phyloP scores from a whole-genome alignment of 108 stramenopile genomes.

The Skeletonema tropicum region DNA sequence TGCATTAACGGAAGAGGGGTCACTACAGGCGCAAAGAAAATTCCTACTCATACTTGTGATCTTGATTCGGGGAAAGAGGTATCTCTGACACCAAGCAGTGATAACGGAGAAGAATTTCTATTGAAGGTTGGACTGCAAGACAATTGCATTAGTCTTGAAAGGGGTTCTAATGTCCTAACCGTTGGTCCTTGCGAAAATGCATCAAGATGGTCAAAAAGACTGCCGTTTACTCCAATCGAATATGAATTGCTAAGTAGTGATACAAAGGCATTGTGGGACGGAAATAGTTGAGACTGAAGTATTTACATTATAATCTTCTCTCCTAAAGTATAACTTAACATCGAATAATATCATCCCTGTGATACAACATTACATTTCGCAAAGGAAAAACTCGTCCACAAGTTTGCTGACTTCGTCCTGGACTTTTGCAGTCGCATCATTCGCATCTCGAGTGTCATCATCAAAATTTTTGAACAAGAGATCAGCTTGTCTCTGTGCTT shows the following conservation, averaged over 20 bases:
- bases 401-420: neutral
- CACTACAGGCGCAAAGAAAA: neutral
- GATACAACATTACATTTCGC: neutral
- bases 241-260: constrained; percentile 34
- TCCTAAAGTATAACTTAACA: too few species aligned
- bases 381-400: neutral
- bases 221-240: constrained; percentile 43
- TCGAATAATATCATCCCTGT: too few species aligned
- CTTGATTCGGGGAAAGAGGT: constrained; percentile 39
- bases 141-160: constrained; percentile 7
- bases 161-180: constrained; percentile 9
- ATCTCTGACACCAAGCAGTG: constrained; percentile 21
- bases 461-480: neutral
- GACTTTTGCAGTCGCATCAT: too few species aligned
- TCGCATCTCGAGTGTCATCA: too few species aligned
- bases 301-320: too few species aligned
- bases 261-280: constrained; percentile 27
- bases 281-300: neutral
- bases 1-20: constrained; percentile 37
- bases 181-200: constrained; percentile 26
- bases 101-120: constrained; percentile 12
- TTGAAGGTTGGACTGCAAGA: constrained; percentile 23
- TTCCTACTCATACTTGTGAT: constrained; percentile 36
- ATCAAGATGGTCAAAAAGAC: constrained; percentile 32
- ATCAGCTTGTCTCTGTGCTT: neutral